Percentiles rank a stretch among this genome's conserved stretches.
Conservation (phyloP, 805 yeast genomes). For the Candida qinlingensis region DNA sequence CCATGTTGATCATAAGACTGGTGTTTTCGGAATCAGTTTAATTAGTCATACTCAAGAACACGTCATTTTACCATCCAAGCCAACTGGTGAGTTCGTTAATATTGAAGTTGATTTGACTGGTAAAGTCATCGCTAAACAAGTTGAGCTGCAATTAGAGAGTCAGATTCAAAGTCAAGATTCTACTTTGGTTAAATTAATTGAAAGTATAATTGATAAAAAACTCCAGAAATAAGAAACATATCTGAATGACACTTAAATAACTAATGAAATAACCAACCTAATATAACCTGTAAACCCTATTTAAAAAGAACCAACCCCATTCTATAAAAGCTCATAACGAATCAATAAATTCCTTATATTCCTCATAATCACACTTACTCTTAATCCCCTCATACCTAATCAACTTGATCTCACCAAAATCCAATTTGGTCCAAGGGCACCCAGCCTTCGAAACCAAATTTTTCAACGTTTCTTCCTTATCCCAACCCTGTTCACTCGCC, state of each 20-base stretch:
- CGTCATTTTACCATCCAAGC: constrained; percentile 67
- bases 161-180: constrained; percentile 47
- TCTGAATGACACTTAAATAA: not conserved
- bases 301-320: not conserved
- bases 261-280: not conserved
- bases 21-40: constrained; percentile 79
- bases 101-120: constrained; percentile 95
- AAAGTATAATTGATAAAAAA: constrained; percentile 41
- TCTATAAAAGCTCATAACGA: too few relatives aligned
- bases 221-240: constrained; percentile 15
- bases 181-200: constrained; percentile 44
- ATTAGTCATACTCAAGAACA: constrained; percentile 83
- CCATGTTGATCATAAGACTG: constrained; percentile 53
- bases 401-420: constrained; percentile 36
- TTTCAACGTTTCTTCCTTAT: constrained; percentile 60
- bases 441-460: constrained; percentile 77
- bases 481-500: constrained; percentile 84
- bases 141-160: constrained; percentile 48
- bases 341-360: constrained; percentile 26
- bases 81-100: constrained; percentile 63
- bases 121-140: constrained; percentile 84
- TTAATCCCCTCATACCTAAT: constrained; percentile 55
- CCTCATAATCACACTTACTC: constrained; percentile 34
- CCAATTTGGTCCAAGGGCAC: constrained; percentile 24
- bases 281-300: not conserved